Conservation (phyloP, 768 basidiomycete species). For the Collybia sordida region DNA sequence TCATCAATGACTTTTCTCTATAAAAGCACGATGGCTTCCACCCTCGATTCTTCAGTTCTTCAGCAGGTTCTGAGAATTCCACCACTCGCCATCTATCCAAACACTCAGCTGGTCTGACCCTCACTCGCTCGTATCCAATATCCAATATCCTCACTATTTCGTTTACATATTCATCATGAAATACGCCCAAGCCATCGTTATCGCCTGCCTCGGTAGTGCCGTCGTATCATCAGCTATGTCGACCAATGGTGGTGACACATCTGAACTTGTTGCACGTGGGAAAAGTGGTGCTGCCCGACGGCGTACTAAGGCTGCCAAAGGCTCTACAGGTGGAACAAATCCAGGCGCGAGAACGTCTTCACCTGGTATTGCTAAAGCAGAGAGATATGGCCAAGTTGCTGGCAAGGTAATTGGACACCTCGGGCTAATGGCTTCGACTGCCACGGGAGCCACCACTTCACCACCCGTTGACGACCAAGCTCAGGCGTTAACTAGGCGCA, state of each 20-base stretch:
- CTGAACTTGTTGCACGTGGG: neutral
- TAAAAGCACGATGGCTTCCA: neutral
- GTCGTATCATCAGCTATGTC: neutral
- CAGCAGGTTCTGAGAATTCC: slow-evolving; percentile 2
- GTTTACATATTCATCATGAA: neutral
- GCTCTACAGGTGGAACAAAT: no score
- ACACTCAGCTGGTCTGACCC: neutral
- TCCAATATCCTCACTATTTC: neutral
- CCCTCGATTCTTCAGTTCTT: neutral
- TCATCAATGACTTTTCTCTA: no score
- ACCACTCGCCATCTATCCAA: neutral
- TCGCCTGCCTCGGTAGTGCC: neutral
- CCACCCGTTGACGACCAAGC: no score
- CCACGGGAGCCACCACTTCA: no score
- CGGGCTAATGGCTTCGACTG: no score
- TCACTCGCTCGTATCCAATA: neutral
- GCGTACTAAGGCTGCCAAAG: no score
- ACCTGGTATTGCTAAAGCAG: no score
- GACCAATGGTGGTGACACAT: neutral
- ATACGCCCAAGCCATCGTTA: neutral
- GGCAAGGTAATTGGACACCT: no score
- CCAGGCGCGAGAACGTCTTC: no score
- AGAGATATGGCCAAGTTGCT: no score
- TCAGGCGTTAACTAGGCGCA: no score
- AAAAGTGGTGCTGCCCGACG: no score